Evolutionary conservation across 2,329 filamentous ascomycete genomes (phyloP).

Genomic region (Penicillium janthinellum): DNA sequence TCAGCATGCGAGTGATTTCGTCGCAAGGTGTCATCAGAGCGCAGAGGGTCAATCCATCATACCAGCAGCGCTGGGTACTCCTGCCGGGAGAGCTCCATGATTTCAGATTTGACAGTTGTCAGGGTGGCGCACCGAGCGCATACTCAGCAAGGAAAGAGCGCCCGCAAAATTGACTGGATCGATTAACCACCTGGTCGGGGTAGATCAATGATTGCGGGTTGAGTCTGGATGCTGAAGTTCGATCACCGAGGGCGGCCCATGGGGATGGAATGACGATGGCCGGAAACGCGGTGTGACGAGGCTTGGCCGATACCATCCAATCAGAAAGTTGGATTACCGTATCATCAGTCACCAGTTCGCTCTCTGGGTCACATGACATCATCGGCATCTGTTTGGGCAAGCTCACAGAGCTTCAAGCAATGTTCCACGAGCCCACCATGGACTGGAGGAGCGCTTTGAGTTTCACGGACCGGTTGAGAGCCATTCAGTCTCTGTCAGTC

Average conservation of each 20-base stretch:
- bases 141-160: slow-evolving; percentile 29
- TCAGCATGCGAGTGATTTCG: slow-evolving; percentile 17
- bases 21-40: slow-evolving; percentile 15
- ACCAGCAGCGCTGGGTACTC: slow-evolving; percentile 97
- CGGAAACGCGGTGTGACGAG: slow-evolving; percentile 10
- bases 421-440: slow-evolving; percentile 43
- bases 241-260: slow-evolving; percentile 27
- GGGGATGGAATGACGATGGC: slow-evolving; percentile 29
- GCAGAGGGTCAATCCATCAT: slow-evolving; percentile 45
- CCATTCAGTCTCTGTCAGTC: slow-evolving; percentile 64
- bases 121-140: slow-evolving; percentile 32
- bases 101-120: slow-evolving; percentile 27
- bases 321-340: not conserved
- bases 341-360: slow-evolving; percentile 2
- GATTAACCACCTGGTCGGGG: slow-evolving; percentile 14
- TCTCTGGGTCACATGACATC: slow-evolving; percentile 24
- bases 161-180: slow-evolving; percentile 2
- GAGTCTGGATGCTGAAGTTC: slow-evolving; percentile 18
- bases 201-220: slow-evolving; percentile 21
- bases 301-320: not conserved
- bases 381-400: slow-evolving; percentile 11
- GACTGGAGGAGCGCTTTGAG: slow-evolving; percentile 57
- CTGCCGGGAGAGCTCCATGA: slow-evolving; percentile 76
- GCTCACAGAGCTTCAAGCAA: slow-evolving; percentile 25
- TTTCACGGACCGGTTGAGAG: slow-evolving; percentile 63